Base-by-base conservation (phyloP, 176 grass and related monocot species). In the Bolboschoenus planiculmis region DNA sequence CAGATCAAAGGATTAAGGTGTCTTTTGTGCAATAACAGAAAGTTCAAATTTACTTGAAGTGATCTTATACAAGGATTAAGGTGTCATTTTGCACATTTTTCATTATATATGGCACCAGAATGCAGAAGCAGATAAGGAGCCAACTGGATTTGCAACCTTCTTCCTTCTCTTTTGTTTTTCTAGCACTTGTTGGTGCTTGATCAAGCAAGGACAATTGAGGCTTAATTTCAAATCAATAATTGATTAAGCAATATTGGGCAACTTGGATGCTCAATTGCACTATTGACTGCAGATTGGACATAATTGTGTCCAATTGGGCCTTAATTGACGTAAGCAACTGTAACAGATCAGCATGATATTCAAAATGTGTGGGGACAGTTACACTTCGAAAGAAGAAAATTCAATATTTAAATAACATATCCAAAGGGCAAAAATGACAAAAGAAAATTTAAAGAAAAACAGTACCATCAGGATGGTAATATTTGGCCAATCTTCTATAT, bases 381-480 rank as follows among this genome's bases (percentile, higher is more conserved):
- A 15, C 42, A 50, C 47, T 35, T 59, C 7, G 26, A 23, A 80
- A 24, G 0, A 15, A 42, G 78, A 80, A 80, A 33, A 80, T 7
- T 40, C 47, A 8, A 43, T 80, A 42, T 43, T 16, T 15, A 40
- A 31, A 42, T 39, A 58, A 58, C 2, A 60, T 42, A 80, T 80
- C 56, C 31, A 60, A 82, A 64, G 14, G 24, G 5, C 23, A 58
- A 66, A 56, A n/a, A 70, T 70, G 20, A 21, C 20, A 70, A 21
- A n/a, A 56, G 66, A 39, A 70, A 16, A 48, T 11, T 64, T 66
- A 16, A 51, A 77, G 27, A 36, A 66, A 71, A 56, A 54, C 2
- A 53, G 15, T 77, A 99, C 92, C 92, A 87, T 99, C 96, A 18
- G 96, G 96, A 63, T 99, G 91, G 80, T 99, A 95, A 78, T 90